Conservation (phyloP, 2,329 filamentous ascomycete species). For the Colletotrichum musae region DNA sequence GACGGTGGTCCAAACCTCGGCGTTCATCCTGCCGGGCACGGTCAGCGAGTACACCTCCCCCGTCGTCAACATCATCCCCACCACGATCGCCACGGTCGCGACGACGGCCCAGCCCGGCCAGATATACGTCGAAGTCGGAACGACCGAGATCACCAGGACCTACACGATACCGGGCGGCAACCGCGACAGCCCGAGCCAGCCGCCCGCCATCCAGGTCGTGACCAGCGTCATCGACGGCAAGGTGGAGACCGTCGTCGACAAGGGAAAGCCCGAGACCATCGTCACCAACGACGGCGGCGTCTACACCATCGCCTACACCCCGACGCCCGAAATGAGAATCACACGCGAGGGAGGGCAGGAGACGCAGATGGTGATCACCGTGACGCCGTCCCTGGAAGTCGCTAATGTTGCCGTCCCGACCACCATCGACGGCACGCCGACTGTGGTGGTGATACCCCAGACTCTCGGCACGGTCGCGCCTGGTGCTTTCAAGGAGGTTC, state of each 20-base stretch:
- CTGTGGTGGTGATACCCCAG: conserved; percentile 3
- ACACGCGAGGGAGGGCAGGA: conserved; percentile 25
- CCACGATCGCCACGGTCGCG: conserved; percentile 1
- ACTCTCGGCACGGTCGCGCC: neutral
- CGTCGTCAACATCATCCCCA: conserved; percentile 19
- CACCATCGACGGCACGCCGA: neutral
- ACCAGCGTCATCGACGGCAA: conserved; percentile 44
- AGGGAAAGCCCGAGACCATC: conserved; percentile 30
- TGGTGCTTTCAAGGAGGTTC: conserved; percentile 3
- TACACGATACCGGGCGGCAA: conserved; percentile 38
- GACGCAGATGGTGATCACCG: conserved; percentile 31
- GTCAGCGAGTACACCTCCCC: conserved; percentile 25
- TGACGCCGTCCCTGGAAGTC: conserved; percentile 31
- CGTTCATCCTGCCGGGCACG: neutral
- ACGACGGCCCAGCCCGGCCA: conserved; percentile 2
- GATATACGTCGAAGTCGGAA: conserved; percentile 41
- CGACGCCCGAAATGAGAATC: conserved; percentile 18
- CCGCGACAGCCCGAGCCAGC: conserved; percentile 11
- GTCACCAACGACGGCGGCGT: conserved; percentile 36
- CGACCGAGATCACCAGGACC: conserved; percentile 43
- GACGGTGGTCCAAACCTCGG: conserved; percentile 4
- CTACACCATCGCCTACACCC: conserved; percentile 23
- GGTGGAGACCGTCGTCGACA: conserved; percentile 39
- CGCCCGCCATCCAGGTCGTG: conserved; percentile 43
- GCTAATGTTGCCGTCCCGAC: conserved; percentile 28